Evolutionary conservation across 306 rosid species (phyloP), one percentile per base, ranked within the genome.

Genomic region (Fragaria iinumae): DNA sequence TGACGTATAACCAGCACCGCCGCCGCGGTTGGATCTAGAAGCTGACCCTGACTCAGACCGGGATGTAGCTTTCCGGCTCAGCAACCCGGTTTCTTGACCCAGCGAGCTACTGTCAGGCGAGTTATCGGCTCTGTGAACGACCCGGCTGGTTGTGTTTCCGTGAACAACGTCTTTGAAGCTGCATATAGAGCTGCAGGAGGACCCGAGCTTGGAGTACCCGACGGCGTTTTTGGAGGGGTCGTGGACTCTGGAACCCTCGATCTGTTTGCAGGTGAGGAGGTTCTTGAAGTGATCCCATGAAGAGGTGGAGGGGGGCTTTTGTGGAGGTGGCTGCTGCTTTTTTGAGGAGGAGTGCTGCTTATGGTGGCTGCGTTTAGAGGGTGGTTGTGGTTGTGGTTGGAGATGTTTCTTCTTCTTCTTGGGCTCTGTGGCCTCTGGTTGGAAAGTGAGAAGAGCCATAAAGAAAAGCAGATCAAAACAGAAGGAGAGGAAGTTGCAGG

Each of bases 281-380:
- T 86, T 96, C 85, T 96, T 96, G 79, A 96, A 80, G 76, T 96
- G 99, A 72, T 91, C 97, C 99, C 99, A 96, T 57, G 99, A 90
- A 47, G 96, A 77, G 7, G 49, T 47, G 3, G 83, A 59, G 5
- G 80, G 48, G 44, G 84, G 83, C 20, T 84, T 87, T 44, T 85
- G 69, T 16, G 44, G 69, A 34, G 69, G 69, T 17, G 21, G 69
- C 12, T 36, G 84, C 21, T 84, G 76, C 45, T 81, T 73, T 1
- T 25, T 82, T 1, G 77, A 81, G 13, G 80, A 66, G 11, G 62
- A 11, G 18, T n/a, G 29, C 6, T 77, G 77, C 69, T 82, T 83
- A 38, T 64, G 76, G 41, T 16, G 11, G 76, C 81, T 83, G 78
- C 66, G 88, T 27, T 80, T 85, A 63, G 60, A 32, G 18, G 83